These are phyloP conservation scores for Fusarium sp. DNA, from an alignment of 2,329 filamentous ascomycete genomes.

Conservation along the genomic window DNA sequence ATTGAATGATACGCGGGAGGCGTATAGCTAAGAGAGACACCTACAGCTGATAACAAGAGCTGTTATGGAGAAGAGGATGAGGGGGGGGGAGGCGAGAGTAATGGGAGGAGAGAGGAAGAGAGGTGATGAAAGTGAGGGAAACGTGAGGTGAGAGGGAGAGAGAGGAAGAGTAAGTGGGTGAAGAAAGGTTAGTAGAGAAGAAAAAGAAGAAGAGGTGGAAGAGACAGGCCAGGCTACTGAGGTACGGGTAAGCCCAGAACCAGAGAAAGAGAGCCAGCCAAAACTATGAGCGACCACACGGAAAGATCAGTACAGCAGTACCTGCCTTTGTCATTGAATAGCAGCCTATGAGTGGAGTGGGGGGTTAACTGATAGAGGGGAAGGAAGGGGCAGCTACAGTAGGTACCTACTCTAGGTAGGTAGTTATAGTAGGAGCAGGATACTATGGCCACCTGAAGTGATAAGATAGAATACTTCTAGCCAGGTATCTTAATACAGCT, in stretches of 20 bases:
- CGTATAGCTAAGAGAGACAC: slow-evolving; percentile 37
- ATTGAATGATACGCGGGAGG: slow-evolving; percentile 35
- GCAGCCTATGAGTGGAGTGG: slow-evolving; percentile 13
- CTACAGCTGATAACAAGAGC: slow-evolving; percentile 35
- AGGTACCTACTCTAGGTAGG: no score
- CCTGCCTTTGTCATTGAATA: slow-evolving; percentile 16
- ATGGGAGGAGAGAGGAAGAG: slow-evolving; percentile 45
- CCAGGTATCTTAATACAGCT: slow-evolving; percentile 7
- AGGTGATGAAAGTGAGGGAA: slow-evolving; percentile 40
- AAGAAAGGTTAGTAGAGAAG: slow-evolving; percentile 24
- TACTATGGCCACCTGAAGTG: slow-evolving; percentile 2
- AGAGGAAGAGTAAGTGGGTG: slow-evolving; percentile 43
- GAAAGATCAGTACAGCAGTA: slow-evolving; percentile 14
- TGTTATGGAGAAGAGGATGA: slow-evolving; percentile 36
- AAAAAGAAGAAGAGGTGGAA: slow-evolving; percentile 30
- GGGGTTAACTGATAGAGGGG: slow-evolving; percentile 30
- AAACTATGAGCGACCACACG: slow-evolving; percentile 22
- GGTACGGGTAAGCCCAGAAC: slow-evolving; percentile 20
- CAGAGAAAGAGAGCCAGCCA: slow-evolving; percentile 12
- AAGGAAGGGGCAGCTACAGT: slow-evolving; percentile 20
- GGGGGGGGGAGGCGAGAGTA: slow-evolving; percentile 39
- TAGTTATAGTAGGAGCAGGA: not conserved
- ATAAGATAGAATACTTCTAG: slow-evolving; percentile 3
- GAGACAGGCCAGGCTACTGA: slow-evolving; percentile 23
- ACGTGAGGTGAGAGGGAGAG: slow-evolving; percentile 44